phyloP scores from a whole-genome alignment of 441 rosid genomes.

The Erodium trifolium region DNA sequence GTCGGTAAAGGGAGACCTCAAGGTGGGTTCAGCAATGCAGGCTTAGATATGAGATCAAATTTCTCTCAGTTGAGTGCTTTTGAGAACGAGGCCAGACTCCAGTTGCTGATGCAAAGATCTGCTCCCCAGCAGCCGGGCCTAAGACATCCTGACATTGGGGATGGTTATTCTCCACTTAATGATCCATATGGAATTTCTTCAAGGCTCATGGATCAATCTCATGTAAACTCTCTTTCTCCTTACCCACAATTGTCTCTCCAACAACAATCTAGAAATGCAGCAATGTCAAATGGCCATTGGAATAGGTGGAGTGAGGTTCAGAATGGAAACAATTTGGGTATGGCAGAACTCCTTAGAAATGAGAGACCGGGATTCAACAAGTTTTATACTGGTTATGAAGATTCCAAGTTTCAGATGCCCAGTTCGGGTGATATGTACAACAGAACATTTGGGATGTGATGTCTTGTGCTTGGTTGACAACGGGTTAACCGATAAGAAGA shows the following conservation, averaged over 20 bases:
- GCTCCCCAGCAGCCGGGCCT: slow-evolving; percentile 45
- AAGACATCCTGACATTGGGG: slow-evolving; percentile 44
- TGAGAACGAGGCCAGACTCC: slow-evolving; percentile 62
- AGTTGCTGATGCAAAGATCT: slow-evolving; percentile 61
- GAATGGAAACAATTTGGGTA: too few relatives aligned
- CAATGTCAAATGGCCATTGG: slow-evolving; percentile 44
- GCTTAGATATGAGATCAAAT: slow-evolving; percentile 41
- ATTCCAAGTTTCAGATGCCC: slow-evolving; percentile 58
- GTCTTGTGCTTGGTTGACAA: slow-evolving; percentile 20
- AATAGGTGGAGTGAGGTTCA: too few relatives aligned
- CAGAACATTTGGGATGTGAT: slow-evolving; percentile 73
- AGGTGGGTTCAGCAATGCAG: slow-evolving; percentile 25
- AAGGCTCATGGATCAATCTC: slow-evolving; percentile 28
- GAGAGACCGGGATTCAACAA: slow-evolving; percentile 43
- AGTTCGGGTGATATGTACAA: slow-evolving; percentile 62
- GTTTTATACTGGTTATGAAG: slow-evolving; percentile 55
- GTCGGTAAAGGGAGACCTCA: slow-evolving; percentile 71
- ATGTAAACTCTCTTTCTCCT: slow-evolving; percentile 36
- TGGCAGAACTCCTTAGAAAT: too few relatives aligned
- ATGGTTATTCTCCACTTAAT: slow-evolving; percentile 35
- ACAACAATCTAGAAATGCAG: slow-evolving; percentile 46
- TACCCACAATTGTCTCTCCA: slow-evolving; percentile 47
- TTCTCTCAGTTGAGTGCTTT: slow-evolving; percentile 43
- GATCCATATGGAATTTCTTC: slow-evolving; percentile 60
- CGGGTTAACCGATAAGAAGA: slow-evolving; percentile 16